These are phyloP conservation scores for Phanerodontia chrysosporium DNA, from an alignment of 768 basidiomycete species.

Conservation along the genomic window DNA sequence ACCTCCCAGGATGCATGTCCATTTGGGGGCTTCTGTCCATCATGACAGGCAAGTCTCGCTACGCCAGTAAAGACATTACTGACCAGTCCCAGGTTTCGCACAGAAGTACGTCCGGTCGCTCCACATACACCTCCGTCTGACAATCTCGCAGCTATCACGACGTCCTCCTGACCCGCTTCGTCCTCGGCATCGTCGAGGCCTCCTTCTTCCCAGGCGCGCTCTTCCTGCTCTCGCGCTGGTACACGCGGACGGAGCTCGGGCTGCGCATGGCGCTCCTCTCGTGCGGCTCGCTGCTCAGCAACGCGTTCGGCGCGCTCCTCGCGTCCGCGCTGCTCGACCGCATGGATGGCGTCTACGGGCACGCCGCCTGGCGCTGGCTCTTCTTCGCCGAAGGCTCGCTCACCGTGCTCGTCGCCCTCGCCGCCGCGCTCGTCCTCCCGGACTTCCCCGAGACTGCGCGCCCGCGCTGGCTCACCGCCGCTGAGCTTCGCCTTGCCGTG, in stretches of 20 bases:
- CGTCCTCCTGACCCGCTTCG: slow-evolving; percentile 64
- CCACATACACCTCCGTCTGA: no score
- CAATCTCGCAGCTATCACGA: slow-evolving; percentile 51
- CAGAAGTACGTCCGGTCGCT: no score
- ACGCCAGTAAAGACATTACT: not conserved
- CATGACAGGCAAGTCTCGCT: slow-evolving; percentile 34
- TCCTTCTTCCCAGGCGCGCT: slow-evolving; percentile 70
- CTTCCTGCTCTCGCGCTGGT: slow-evolving; percentile 66
- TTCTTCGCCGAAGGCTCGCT: slow-evolving; percentile 65
- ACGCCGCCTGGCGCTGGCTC: slow-evolving; percentile 68
- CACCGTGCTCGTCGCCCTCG: slow-evolving; percentile 48
- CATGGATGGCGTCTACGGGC: slow-evolving; percentile 67
- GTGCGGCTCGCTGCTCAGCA: slow-evolving; percentile 73
- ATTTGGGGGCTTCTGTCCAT: slow-evolving; percentile 54
- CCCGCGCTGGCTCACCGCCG: slow-evolving; percentile 49
- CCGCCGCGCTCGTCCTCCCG: slow-evolving; percentile 62
- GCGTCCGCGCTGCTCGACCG: slow-evolving; percentile 69
- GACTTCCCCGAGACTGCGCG: slow-evolving; percentile 63
- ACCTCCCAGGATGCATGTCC: slow-evolving; percentile 62
- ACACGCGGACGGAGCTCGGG: slow-evolving; percentile 67
- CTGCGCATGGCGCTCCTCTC: slow-evolving; percentile 62
- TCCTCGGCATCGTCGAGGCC: slow-evolving; percentile 58
- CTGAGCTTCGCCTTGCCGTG: slow-evolving; percentile 52
- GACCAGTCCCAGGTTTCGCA: slow-evolving; percentile 16
- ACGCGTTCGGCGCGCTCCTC: slow-evolving; percentile 78